Conservation (phyloP, 805 yeast species). For the Ogataea wickerhamii region DNA sequence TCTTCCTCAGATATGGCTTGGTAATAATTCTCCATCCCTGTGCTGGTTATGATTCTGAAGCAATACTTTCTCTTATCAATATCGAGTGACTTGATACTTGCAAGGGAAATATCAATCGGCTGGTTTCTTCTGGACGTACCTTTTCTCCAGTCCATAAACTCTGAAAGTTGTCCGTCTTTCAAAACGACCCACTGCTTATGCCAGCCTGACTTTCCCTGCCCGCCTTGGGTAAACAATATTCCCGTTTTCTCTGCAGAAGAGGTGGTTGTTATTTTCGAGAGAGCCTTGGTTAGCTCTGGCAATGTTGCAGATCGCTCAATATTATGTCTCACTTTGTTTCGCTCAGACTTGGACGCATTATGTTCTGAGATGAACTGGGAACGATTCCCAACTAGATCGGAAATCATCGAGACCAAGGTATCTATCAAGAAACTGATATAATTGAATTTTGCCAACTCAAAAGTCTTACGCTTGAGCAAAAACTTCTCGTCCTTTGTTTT, state of each 20-base stretch:
- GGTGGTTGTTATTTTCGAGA: slow-evolving; percentile 36
- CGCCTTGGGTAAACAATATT: slow-evolving; percentile 54
- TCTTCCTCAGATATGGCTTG: slow-evolving; percentile 73
- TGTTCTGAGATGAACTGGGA: slow-evolving; percentile 10
- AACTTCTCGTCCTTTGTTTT: slow-evolving; percentile 33
- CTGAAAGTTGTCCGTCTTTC: slow-evolving; percentile 61
- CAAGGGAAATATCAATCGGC: slow-evolving; percentile 69
- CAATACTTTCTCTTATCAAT: slow-evolving; percentile 52
- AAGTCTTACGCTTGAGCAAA: slow-evolving; percentile 27
- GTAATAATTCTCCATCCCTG: slow-evolving; percentile 61
- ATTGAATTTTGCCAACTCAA: slow-evolving; percentile 31
- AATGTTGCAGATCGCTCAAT: slow-evolving; percentile 20
- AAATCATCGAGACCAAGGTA: slow-evolving; percentile 17
- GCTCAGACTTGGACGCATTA: slow-evolving; percentile 13
- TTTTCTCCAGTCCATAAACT: slow-evolving; percentile 77
- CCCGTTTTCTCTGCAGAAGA: slow-evolving; percentile 35
- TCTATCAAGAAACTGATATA: slow-evolving; percentile 31
- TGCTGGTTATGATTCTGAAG: slow-evolving; percentile 72
- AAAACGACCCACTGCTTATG: slow-evolving; percentile 85
- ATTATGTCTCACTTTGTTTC: slow-evolving; percentile 17
- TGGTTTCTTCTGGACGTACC: slow-evolving; percentile 57
- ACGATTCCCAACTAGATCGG: slow-evolving; percentile 15
- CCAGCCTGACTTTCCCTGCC: slow-evolving; percentile 69
- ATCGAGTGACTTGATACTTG: slow-evolving; percentile 51
- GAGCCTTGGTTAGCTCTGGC: slow-evolving; percentile 34